Conservation (phyloP, 2,329 filamentous ascomycete genomes). For the Fusarium nygamai region DNA sequence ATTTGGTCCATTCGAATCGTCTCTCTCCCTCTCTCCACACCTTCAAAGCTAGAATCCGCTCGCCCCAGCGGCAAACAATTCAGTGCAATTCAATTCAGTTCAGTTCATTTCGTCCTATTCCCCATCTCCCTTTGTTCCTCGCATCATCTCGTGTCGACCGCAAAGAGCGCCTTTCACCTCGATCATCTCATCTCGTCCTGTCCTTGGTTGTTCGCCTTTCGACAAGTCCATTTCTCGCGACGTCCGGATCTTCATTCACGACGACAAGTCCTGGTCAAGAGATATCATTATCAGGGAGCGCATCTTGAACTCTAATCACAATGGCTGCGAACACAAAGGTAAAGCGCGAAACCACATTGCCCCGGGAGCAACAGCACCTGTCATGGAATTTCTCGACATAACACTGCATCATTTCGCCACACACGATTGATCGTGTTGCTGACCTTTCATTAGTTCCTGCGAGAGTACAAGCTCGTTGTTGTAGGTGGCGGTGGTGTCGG, state of each 20-base stretch:
- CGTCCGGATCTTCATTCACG: conserved; percentile 27
- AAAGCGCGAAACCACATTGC: conserved; percentile 16
- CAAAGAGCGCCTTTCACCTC: conserved; percentile 16
- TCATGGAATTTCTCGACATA: not conserved
- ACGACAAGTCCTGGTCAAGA: conserved; percentile 17
- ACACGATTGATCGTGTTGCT: conserved; percentile 24
- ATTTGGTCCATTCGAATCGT: conserved; percentile 33
- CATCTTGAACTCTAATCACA: conserved; percentile 39
- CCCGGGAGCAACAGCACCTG: not conserved
- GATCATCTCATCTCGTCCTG: conserved; percentile 4
- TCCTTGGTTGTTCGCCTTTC: conserved; percentile 21
- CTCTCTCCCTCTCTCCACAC: conserved; percentile 30
- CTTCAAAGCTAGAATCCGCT: conserved; percentile 30
- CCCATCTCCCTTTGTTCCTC: conserved; percentile 34
- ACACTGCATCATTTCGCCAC: not conserved
- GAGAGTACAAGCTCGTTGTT: conserved; percentile 96
- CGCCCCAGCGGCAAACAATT: conserved; percentile 33
- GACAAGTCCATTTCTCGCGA: conserved; percentile 31
- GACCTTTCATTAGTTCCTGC: conserved; percentile 70
- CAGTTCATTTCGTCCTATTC: not conserved
- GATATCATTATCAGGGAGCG: conserved; percentile 29
- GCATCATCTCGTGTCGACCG: conserved; percentile 16
- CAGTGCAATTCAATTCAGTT: not conserved
- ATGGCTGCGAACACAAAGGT: conserved; percentile 53
- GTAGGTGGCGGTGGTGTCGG: conserved; percentile 98